These are phyloP conservation scores for Diplodia mutila DNA, from an alignment of 2,329 filamentous ascomycete genomes.

Conservation along the genomic window DNA sequence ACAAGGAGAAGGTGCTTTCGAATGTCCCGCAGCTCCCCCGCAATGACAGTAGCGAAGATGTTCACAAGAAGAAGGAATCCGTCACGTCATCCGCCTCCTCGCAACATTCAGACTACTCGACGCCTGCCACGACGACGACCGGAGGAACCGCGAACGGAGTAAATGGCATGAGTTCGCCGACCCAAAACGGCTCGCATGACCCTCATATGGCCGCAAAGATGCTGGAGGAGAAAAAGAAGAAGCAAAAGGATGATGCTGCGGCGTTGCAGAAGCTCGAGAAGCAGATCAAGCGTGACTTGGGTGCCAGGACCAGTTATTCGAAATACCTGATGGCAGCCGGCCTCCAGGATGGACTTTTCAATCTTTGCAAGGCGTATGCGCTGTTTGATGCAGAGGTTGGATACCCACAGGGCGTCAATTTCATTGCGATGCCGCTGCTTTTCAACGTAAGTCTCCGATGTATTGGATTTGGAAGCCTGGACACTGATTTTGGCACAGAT, in stretches of 20 bases:
- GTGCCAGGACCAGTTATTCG: constrained; percentile 91
- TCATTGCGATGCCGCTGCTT: constrained; percentile 91
- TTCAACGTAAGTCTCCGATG: constrained; percentile 71
- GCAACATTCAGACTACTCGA: constrained; percentile 76
- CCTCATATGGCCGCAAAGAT: constrained; percentile 65
- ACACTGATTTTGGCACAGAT: constrained; percentile 61
- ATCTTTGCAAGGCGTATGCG: constrained; percentile 96
- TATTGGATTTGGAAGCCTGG: constrained; percentile 29
- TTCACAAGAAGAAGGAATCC: constrained; percentile 65
- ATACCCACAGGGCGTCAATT: constrained; percentile 94
- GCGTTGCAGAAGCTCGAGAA: constrained; percentile 85
- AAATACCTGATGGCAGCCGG: constrained; percentile 92
- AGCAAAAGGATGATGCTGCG: constrained; percentile 74
- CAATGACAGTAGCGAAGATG: constrained; percentile 48
- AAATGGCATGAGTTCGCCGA: constrained; percentile 52
- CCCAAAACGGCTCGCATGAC: constrained; percentile 59
- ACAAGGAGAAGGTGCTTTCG: constrained; percentile 62
- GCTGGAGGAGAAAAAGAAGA: constrained; percentile 73
- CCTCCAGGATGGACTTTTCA: constrained; percentile 90
- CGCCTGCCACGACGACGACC: constrained; percentile 59
- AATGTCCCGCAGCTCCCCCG: constrained; percentile 29
- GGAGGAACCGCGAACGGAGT: constrained; percentile 49
- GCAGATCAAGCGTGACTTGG: constrained; percentile 85
- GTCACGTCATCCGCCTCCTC: constrained; percentile 81
- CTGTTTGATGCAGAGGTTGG: constrained; percentile 92